Evolutionary conservation across 2,329 filamentous ascomycete genomes (phyloP).

Genomic region (Myotisia sp.): DNA sequence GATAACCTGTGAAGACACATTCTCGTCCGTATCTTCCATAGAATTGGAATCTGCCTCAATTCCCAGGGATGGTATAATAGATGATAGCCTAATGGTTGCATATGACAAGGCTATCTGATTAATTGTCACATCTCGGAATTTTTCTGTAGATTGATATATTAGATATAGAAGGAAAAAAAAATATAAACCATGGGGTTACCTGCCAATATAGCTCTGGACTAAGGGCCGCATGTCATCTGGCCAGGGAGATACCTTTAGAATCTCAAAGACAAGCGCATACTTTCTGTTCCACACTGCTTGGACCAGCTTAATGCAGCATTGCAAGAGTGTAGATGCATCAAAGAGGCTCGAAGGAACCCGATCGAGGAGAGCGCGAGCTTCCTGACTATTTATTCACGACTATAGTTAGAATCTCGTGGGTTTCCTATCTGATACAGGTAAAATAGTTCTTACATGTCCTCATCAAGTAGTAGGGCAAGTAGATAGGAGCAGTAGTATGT

Average conservation of each 20-base stretch:
- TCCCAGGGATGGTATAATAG: conserved; percentile 25
- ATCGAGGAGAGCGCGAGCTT: conserved; percentile 27
- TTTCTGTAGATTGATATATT: conserved; percentile 14
- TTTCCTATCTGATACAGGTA: conserved; percentile 4
- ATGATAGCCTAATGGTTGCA: conserved; percentile 25
- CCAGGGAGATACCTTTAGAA: conserved; percentile 23
- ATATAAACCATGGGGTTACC: conserved; percentile 7
- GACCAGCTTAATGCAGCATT: conserved; percentile 24
- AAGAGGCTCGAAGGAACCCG: conserved; percentile 22
- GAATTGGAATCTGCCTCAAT: conserved; percentile 15
- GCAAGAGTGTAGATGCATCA: conserved; percentile 19
- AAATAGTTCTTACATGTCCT: conserved; percentile 23
- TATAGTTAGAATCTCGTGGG: neutral
- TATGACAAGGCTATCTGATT: conserved; percentile 27
- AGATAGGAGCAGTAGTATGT: conserved; percentile 28
- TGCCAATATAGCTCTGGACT: conserved; percentile 25
- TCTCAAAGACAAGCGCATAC: conserved; percentile 23
- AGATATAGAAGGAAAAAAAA: neutral
- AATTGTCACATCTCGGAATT: conserved; percentile 27
- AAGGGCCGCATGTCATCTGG: conserved; percentile 20
- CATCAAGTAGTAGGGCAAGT: conserved; percentile 26
- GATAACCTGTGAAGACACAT: conserved; percentile 19
- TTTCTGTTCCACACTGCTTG: conserved; percentile 27
- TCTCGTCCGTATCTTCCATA: conserved; percentile 14
- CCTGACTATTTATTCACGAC: conserved; percentile 18